These are phyloP conservation scores for Ceratobasidium sp. DNA, from an alignment of 1,284 basidiomycete species.

Conservation along the genomic window DNA sequence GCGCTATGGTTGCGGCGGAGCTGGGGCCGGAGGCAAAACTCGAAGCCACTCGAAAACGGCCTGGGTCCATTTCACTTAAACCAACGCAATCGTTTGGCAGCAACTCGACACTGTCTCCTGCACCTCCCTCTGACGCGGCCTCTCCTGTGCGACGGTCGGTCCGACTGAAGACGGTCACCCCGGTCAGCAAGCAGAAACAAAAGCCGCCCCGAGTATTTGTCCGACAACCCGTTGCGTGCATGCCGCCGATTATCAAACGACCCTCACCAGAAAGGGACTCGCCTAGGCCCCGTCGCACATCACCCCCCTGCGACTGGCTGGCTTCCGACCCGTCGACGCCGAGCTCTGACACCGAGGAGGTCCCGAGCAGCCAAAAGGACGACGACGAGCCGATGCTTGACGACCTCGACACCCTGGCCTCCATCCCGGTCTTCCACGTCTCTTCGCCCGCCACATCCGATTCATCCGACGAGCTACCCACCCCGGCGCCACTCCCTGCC, in stretches of 20 bases:
- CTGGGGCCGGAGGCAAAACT: slow-evolving; percentile 7
- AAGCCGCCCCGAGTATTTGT: background rate
- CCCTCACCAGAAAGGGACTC: slow-evolving; percentile 3
- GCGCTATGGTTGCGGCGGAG: background rate
- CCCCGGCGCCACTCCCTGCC: slow-evolving; percentile 6
- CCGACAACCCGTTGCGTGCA: slow-evolving; percentile 8
- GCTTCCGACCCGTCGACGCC: background rate
- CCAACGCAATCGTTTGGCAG: slow-evolving; percentile 20
- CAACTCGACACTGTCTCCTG: slow-evolving; percentile 3
- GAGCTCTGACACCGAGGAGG: slow-evolving; percentile 33
- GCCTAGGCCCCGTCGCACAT: slow-evolving; percentile 1
- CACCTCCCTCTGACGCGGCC: background rate
- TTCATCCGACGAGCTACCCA: slow-evolving; percentile 7
- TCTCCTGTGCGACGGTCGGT: slow-evolving; percentile 3
- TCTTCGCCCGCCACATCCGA: slow-evolving; percentile 16
- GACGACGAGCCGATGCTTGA: slow-evolving; percentile 13
- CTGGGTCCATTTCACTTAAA: background rate
- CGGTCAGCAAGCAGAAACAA: background rate
- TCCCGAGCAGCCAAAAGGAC: slow-evolving; percentile 36
- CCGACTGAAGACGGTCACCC: background rate
- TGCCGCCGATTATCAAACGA: slow-evolving; percentile 22
- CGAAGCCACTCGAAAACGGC: slow-evolving; percentile 10
- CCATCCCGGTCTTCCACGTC: slow-evolving; percentile 35
- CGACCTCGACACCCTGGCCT: slow-evolving; percentile 25
- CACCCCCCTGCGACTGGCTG: slow-evolving; percentile 8